Base-by-base conservation (phyloP, 805 yeast species). In the Starmerella apis region DNA sequence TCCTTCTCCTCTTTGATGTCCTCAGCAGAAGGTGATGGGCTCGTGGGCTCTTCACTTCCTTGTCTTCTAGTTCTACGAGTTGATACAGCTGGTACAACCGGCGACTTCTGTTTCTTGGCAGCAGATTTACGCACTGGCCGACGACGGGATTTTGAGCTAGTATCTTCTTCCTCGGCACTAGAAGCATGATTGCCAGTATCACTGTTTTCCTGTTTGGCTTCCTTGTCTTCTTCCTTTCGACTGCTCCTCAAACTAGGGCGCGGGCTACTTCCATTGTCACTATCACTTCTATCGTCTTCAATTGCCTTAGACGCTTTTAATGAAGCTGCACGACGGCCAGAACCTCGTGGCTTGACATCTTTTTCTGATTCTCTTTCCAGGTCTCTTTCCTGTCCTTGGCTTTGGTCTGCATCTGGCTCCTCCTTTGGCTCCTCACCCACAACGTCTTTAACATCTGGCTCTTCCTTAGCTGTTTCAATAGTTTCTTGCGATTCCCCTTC, bases 281-380 rank as follows among this genome's bases (percentile, higher is more conserved):
- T 31, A 9, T 28, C 46, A 20, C 37, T 31, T 5, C 14, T 28
- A 20, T 28, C 46, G 14, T 42, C 36, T 20, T 42, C 46, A 28
- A 42, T 20, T 2, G 46, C 46, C 28, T 16, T 18, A 3, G 46
- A 8, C n/a, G 46, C 46, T 28, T 42, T 42, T 14, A 42, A 5
- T 14, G 46, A 28, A 4, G 46, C 46, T 11, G 37, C 46, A 14
- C 46, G 46, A 11, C 37, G 36, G 7, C 37, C 37, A 5, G 19
- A 13, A 6, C 25, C 27, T 5, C 46, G 46, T 19, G 19, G 27
- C 6, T 20, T 8, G 24, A 14, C 13, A 25, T 18, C 46, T 19
- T 9, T 18, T 24, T 41, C 39, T 11, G 5, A 13, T 8, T n/a
- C 38, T 33, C 19, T 18, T 16, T 24, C 9, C n/a, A 23, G n/a